Conservation (phyloP, 75 land plant species). For the Cryptomeria japonica region DNA sequence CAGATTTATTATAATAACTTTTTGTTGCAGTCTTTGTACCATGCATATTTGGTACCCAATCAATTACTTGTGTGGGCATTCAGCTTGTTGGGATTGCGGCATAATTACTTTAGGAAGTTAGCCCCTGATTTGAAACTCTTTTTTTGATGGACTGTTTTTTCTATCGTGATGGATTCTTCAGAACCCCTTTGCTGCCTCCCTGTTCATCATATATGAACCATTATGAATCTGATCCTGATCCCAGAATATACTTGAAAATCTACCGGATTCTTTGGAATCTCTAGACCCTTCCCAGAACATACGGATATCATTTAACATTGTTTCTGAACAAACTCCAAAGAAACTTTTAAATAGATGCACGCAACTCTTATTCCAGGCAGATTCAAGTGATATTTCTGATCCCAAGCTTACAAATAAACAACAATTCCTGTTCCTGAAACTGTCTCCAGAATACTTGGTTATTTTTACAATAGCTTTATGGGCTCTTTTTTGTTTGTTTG, state of each 20-base stretch:
- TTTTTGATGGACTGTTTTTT: neutral
- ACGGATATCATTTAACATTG: neutral
- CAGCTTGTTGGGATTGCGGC: neutral
- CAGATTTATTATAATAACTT: neutral
- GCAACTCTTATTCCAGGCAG: too few relatives aligned
- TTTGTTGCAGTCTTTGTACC: neutral
- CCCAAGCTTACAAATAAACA: too few relatives aligned
- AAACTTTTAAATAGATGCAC: too few relatives aligned
- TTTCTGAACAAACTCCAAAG: neutral
- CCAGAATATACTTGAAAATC: neutral
- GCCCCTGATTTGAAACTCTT: neutral
- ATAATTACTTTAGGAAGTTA: neutral
- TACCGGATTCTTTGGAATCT: neutral
- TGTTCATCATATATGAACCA: neutral
- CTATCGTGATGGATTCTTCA: neutral
- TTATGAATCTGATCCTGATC: conserved; percentile 1
- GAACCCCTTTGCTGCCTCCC: too few relatives aligned
- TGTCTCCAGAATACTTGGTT: too few relatives aligned
- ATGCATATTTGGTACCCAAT: neutral
- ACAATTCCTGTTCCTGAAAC: too few relatives aligned
- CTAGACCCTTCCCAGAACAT: neutral
- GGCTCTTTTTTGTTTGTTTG: too few relatives aligned
- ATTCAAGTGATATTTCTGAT: too few relatives aligned
- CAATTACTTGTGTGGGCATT: neutral
- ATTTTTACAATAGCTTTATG: too few relatives aligned